A percentile compares a stretch with the other conserved stretches of the same genome.
phyloP scores from a whole-genome alignment of 1,284 basidiomycete species.

The Chalciporus sp. region DNA sequence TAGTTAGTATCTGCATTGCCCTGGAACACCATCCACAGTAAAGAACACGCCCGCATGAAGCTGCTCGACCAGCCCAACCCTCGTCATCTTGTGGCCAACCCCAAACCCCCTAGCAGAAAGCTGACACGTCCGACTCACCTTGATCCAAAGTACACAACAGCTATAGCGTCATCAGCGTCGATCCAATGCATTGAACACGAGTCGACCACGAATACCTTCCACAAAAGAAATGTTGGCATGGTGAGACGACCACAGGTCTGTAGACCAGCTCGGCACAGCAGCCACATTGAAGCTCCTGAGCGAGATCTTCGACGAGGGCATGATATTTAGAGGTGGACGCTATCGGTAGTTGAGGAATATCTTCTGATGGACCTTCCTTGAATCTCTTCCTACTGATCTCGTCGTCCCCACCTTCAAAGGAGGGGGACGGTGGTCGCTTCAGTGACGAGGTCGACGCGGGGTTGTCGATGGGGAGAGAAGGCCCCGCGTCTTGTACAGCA shows the following conservation, averaged over 20 bases:
- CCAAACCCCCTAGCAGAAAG: not conserved
- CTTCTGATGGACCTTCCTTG: slow-evolving; percentile 47
- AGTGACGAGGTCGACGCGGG: slow-evolving; percentile 38
- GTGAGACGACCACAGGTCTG: slow-evolving; percentile 72
- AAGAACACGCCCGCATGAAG: not conserved
- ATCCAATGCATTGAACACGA: not conserved
- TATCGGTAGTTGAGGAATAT: slow-evolving; percentile 6
- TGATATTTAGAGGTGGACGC: slow-evolving; percentile 27
- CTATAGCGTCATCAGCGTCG: slow-evolving; percentile 40
- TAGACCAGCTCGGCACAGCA: slow-evolving; percentile 80
- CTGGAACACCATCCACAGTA: not conserved
- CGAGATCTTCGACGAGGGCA: slow-evolving; percentile 59
- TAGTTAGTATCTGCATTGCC: slow-evolving; percentile 11
- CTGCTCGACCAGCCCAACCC: not conserved
- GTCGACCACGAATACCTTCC: slow-evolving; percentile 58
- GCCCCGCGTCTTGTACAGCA: not conserved
- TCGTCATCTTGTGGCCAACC: not conserved
- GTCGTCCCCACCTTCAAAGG: slow-evolving; percentile 53
- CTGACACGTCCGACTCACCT: slow-evolving; percentile 50
- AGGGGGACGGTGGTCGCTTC: slow-evolving; percentile 65
- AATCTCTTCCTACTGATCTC: slow-evolving; percentile 59
- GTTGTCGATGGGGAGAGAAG: slow-evolving; percentile 11
- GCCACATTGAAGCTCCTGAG: slow-evolving; percentile 77
- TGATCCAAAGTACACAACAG: slow-evolving; percentile 76
- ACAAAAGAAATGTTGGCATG: slow-evolving; percentile 85